Evolutionary conservation across 495 filamentous ascomycete species (phyloP).

Genomic region (Aspergillus funiculosus): DNA sequence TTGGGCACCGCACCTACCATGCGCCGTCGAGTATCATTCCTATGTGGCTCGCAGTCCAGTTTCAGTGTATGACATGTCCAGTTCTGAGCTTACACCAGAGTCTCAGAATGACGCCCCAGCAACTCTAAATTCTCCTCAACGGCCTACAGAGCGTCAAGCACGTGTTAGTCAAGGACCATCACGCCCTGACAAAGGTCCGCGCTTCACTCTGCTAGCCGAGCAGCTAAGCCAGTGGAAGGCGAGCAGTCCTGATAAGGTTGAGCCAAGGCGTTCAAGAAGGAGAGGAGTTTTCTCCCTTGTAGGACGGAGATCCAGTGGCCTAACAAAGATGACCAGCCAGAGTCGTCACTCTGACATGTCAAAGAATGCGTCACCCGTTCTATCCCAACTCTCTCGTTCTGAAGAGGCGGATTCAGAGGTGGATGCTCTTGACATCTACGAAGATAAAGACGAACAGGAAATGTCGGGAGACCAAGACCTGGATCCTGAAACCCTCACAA

Average conservation of each 20-base stretch:
- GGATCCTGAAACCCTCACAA: not conserved
- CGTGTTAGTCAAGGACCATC: constrained; percentile 23
- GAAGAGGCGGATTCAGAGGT: not conserved
- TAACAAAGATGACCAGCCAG: not conserved
- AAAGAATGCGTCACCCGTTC: not conserved
- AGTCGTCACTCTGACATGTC: not conserved
- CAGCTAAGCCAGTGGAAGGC: constrained; percentile 58
- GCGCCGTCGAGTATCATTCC: not conserved
- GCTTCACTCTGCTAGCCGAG: constrained; percentile 57
- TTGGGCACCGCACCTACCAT: constrained; percentile 3
- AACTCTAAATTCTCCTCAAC: too few relatives aligned
- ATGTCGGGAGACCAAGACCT: not conserved
- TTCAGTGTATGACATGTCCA: not conserved
- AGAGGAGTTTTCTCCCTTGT: constrained; percentile 44
- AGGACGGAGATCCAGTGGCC: constrained; percentile 16
- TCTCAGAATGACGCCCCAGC: not conserved
- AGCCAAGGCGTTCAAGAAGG: constrained; percentile 28
- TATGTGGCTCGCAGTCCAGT: not conserved
- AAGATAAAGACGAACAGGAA: constrained; percentile 14
- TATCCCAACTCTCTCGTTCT: not conserved
- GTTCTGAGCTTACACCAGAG: not conserved
- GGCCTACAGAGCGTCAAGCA: not conserved
- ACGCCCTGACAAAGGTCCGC: constrained; percentile 31
- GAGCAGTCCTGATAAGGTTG: constrained; percentile 42
- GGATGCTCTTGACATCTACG: constrained; percentile 4